Evolutionary conservation across 257 asterid species (phyloP), one percentile per base, ranked within the genome.

Genomic region (Solanum sparsipilum): DNA sequence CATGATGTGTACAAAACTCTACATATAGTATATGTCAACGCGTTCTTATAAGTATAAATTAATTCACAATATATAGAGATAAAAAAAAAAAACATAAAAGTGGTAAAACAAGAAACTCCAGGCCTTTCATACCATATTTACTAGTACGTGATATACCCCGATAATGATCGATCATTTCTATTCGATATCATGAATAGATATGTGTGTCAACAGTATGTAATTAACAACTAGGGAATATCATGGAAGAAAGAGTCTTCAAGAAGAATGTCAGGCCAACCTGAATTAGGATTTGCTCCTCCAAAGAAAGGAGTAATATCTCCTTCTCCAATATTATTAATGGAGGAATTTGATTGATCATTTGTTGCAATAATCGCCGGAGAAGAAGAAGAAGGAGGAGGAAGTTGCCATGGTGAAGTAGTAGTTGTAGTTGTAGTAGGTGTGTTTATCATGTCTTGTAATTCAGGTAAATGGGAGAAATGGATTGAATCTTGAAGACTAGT

Each of bases 161-260:
- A 21, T 31, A 71, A 71, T 18, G 15, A 71, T 4, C 3, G 79
- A 72, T 32, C 15, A 18, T 32, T 71, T 2, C 39, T 71, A 71
- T 7, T 71, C n/a, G n/a, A 71, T 70, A 70, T 70, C 76, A 70
- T 70, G 6, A 71, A 71, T 32, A 71, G 25, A 16, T 31, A 32
- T 16, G 25, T 12, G 3, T 71, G 39, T 71, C n/a, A 16, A 34
- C 29, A 2, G 11, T 68, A 29, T 68, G 21, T 20, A 27, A 38
- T 23, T 41, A 83, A 31, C 4, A 36, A 75, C 87, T 91, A 92
- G 70, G 90, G 90, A 90, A 93, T 90, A 86, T 91, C 95, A 76
- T 90, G 93, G 86, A 94, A 94, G 6, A 96, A 88, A 52, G 98
- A 93, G 87, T 94, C 96, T 41, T 94, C 97, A 87, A 94, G 91